phyloP scores from a whole-genome alignment of 2,329 filamentous ascomycete species.

The Botrytis deweyae region DNA sequence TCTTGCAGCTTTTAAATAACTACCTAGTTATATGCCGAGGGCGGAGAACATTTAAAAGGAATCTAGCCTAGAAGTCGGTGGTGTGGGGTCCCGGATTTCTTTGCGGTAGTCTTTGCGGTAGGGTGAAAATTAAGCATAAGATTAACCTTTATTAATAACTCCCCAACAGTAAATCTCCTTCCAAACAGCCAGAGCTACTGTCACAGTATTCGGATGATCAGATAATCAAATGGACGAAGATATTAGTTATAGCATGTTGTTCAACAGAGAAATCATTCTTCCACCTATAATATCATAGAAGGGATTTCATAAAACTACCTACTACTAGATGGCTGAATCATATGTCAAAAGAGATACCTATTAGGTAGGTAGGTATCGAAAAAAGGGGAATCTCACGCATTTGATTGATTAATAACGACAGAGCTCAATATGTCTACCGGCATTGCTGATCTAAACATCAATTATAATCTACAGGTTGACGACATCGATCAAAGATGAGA shows the following conservation, averaged over 20 bases:
- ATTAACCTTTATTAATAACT: background rate
- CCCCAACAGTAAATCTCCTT: background rate
- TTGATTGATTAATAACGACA: background rate
- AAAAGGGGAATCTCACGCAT: background rate
- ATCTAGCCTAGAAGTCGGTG: background rate
- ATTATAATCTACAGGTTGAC: background rate
- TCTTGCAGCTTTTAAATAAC: background rate
- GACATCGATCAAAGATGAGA: background rate
- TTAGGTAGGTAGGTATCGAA: background rate
- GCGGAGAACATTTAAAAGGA: background rate
- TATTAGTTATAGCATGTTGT: background rate
- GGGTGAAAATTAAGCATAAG: background rate
- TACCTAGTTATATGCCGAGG: background rate
- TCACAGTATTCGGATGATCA: background rate
- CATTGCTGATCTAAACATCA: background rate
- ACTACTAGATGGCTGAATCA: background rate
- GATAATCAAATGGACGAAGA: background rate
- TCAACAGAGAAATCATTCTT: background rate
- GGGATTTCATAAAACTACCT: background rate
- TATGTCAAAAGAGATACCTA: background rate
- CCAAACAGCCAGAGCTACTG: background rate
- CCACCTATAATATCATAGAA: background rate
- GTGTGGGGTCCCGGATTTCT: background rate
- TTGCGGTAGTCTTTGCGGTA: background rate
- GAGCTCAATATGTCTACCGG: background rate